phyloP scores from a whole-genome alignment of 2,329 filamentous ascomycete genomes.

The Cercospora nicotianae region DNA sequence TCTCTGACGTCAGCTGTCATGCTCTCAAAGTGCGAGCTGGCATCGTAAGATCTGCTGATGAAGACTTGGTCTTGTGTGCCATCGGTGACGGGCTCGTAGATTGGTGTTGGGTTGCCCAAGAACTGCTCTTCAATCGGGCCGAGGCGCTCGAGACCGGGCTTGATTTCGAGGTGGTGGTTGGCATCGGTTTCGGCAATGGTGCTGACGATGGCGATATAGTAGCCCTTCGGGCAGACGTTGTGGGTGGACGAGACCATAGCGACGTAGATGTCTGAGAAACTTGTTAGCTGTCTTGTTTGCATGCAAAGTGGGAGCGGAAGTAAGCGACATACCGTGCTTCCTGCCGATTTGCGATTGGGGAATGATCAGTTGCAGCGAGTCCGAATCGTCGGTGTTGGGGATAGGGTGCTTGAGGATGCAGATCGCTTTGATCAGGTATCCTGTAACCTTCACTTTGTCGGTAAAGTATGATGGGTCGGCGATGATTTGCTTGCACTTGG shows the following conservation, averaged over 20 bases:
- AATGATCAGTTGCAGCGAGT: slow-evolving; percentile 94
- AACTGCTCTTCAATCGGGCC: slow-evolving; percentile 96
- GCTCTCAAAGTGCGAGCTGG: slow-evolving; percentile 96
- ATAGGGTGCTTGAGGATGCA: slow-evolving; percentile 96
- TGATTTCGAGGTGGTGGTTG: slow-evolving; percentile 94
- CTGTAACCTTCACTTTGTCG: slow-evolving; percentile 79
- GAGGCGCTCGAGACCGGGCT: slow-evolving; percentile 86
- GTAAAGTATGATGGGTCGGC: slow-evolving; percentile 97
- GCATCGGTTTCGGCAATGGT: slow-evolving; percentile 89
- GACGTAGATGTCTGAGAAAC: slow-evolving; percentile 80
- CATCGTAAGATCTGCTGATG: slow-evolving; percentile 98
- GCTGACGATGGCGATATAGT: slow-evolving; percentile 97
- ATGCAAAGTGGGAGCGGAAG: not conserved
- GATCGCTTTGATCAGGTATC: slow-evolving; percentile 92
- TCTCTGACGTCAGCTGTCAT: slow-evolving; percentile 90
- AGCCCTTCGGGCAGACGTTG: slow-evolving; percentile 98
- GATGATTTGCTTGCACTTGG: slow-evolving; percentile 93
- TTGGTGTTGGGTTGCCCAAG: slow-evolving; percentile 86
- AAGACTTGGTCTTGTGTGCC: slow-evolving; percentile 88
- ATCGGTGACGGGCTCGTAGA: slow-evolving; percentile 86
- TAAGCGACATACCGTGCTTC: slow-evolving; percentile 73
- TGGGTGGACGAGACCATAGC: slow-evolving; percentile 93
- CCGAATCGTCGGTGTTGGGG: slow-evolving; percentile 80
- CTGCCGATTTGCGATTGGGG: slow-evolving; percentile 95
- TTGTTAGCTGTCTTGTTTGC: not conserved